Base-by-base conservation (phyloP, 805 yeast genomes). In the Huiozyma naganishii region DNA sequence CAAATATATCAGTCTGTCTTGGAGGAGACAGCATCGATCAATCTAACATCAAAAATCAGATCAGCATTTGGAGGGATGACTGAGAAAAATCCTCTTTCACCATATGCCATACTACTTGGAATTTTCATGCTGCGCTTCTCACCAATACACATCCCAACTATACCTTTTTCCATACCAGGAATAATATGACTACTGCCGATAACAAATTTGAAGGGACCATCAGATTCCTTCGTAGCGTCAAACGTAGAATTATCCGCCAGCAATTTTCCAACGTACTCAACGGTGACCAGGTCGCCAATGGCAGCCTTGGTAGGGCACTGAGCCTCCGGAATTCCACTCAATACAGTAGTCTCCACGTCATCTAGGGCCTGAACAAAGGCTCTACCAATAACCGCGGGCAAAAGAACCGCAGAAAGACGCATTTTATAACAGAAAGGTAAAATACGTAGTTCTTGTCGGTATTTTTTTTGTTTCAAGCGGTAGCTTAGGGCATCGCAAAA, bases 101-200 rank as follows among this genome's bases (percentile, higher is more conserved):
- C 97, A 53, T 88, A 88, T 6, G 76, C 96, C 52, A 86, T 62
- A 30, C 73, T 71, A 6, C 94, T 73, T 39, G 96, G 95, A 58
- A 89, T 85, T 29, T 77, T 74, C 53, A 88, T 69, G 52, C 74
- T 80, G 59, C 96, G 75, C 67, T 80, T 71, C 63, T 88, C 96
- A 39, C 95, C 95, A 61, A 85, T 69, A 65, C 97, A 88, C 94
- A 84, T 84, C 32, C 82, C 79, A 34, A 69, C 53, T 41, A 87
- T 66, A 36, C 96, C 96, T 64, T 80, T 77, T 50, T 88, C 97
- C 96, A 96, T 88, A 46, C 97, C 96, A 47, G 71, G 58, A 57
- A 88, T 88, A 30, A 88, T 96, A 54, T 75, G 80, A 5, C 94
- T 89, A 27, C 64, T 61, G 36, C 96, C 97, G 43, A 89, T 66